phyloP scores from a whole-genome alignment of 2,329 filamentous ascomycete genomes.

The Ophidiomyces ophidiicola region DNA sequence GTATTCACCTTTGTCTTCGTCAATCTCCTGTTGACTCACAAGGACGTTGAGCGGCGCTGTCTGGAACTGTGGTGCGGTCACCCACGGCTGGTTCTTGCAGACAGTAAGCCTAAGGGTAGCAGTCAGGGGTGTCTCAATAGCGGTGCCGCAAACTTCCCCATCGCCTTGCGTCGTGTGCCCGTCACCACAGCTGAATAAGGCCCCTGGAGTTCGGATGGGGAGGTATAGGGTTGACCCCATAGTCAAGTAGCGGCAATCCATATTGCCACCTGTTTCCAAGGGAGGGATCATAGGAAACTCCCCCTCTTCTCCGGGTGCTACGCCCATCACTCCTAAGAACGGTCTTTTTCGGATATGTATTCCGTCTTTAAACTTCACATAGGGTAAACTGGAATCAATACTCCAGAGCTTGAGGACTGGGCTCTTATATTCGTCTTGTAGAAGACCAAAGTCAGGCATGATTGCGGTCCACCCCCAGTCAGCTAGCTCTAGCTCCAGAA shows the following conservation, averaged over 20 bases:
- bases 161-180: constrained; percentile 45
- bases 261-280: constrained; percentile 42
- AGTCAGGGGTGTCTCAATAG: constrained; percentile 43
- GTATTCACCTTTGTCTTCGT: constrained; percentile 33
- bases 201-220: constrained; percentile 39
- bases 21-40: constrained; percentile 17
- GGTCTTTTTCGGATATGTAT: constrained; percentile 41
- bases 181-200: constrained; percentile 44
- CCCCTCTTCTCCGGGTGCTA: constrained; percentile 37
- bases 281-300: constrained; percentile 42
- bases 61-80: constrained; percentile 39
- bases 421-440: constrained; percentile 38
- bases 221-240: constrained; percentile 39
- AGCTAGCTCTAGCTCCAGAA: constrained; percentile 36
- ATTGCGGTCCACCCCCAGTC: constrained; percentile 45
- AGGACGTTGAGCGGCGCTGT: constrained; percentile 23
- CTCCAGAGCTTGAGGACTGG: constrained; percentile 41
- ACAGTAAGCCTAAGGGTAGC: constrained; percentile 40
- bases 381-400: constrained; percentile 29
- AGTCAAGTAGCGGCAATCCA: constrained; percentile 42
- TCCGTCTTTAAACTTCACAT: constrained; percentile 37
- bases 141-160: constrained; percentile 45
- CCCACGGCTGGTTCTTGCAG: constrained; percentile 36
- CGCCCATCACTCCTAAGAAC: constrained; percentile 43
- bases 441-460: constrained; percentile 40